A percentile compares a stretch with the other conserved stretches of the same genome.
Evolutionary conservation across 495 filamentous ascomycete genomes (phyloP).

Genomic region (Aspergillus bridgeri): DNA sequence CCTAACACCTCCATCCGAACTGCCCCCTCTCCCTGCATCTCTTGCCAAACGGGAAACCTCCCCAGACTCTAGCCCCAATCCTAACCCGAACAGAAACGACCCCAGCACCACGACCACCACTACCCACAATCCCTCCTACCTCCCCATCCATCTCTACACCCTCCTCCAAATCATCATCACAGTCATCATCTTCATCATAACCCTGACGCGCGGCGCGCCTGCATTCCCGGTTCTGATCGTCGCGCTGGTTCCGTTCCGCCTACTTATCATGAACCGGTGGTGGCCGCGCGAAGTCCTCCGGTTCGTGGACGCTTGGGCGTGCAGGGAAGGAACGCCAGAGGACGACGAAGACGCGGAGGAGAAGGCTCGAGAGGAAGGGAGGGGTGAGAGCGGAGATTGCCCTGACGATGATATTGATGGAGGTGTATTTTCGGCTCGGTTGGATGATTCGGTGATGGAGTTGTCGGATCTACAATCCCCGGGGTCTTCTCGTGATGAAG

Average conservation of each 20-base stretch:
- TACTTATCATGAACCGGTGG: constrained; percentile 60
- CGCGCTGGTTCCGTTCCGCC: constrained; percentile 58
- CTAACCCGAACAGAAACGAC: neutral
- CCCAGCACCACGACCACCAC: constrained; percentile 3
- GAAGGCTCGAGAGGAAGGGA: constrained; percentile 8
- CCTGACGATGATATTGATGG: neutral
- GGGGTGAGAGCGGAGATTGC: neutral
- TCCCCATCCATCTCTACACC: constrained; percentile 62
- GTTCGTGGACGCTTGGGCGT: constrained; percentile 71
- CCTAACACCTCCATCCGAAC: constrained; percentile 60
- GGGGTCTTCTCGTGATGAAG: neutral
- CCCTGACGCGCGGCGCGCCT: constrained; percentile 60
- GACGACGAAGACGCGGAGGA: constrained; percentile 49
- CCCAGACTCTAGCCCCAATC: constrained; percentile 1
- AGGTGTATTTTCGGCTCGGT: neutral
- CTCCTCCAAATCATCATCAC: constrained; percentile 59
- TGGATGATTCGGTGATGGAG: neutral
- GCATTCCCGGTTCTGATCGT: constrained; percentile 68
- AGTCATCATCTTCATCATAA: constrained; percentile 60
- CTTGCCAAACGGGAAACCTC: constrained; percentile 24
- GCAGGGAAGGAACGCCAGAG: constrained; percentile 61
- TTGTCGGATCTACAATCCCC: no score
- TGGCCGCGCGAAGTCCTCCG: constrained; percentile 60
- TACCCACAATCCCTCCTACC: constrained; percentile 36
- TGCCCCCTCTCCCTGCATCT: constrained; percentile 52